Conservation (phyloP, 2,329 filamentous ascomycete species). For the Stachybotrys chlorohalonatus region DNA sequence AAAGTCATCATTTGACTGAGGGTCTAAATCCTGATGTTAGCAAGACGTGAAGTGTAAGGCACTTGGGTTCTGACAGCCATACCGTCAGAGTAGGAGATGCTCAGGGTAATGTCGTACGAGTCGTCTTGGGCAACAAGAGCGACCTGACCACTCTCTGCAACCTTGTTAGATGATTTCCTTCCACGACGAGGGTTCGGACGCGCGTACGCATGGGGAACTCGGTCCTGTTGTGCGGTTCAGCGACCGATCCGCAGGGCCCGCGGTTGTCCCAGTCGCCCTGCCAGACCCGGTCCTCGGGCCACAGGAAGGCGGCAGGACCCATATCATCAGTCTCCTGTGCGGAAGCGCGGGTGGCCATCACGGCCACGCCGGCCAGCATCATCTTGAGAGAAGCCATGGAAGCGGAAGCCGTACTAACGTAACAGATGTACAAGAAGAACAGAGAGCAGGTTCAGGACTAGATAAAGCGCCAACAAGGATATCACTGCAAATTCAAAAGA, state of each 20-base stretch:
- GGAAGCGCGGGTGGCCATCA: constrained; percentile 4
- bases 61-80: constrained; percentile 4
- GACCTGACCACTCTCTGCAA: constrained; percentile 43
- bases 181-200: background rate
- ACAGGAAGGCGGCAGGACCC: constrained; percentile 52
- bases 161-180: background rate
- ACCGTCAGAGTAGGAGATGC: constrained; percentile 44
- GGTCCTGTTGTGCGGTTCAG: constrained; percentile 38
- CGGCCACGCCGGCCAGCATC: constrained; percentile 8
- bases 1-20: constrained; percentile 29
- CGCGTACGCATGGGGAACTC: constrained; percentile 44
- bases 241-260: constrained; percentile 46
- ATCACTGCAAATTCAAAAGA: too few species aligned
- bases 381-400: constrained; percentile 10
- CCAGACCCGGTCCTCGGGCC: constrained; percentile 50
- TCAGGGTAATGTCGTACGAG: constrained; percentile 43
- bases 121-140: constrained; percentile 49
- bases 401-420: background rate
- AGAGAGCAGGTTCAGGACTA: background rate
- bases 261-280: constrained; percentile 43
- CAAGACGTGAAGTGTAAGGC: background rate
- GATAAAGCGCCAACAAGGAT: too few species aligned
- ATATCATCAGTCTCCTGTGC: constrained; percentile 17
- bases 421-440: background rate
- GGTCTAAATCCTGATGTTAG: constrained; percentile 19